phyloP scores from a whole-genome alignment of 2,329 filamentous ascomycete genomes.

The Colletotrichum coccodes region DNA sequence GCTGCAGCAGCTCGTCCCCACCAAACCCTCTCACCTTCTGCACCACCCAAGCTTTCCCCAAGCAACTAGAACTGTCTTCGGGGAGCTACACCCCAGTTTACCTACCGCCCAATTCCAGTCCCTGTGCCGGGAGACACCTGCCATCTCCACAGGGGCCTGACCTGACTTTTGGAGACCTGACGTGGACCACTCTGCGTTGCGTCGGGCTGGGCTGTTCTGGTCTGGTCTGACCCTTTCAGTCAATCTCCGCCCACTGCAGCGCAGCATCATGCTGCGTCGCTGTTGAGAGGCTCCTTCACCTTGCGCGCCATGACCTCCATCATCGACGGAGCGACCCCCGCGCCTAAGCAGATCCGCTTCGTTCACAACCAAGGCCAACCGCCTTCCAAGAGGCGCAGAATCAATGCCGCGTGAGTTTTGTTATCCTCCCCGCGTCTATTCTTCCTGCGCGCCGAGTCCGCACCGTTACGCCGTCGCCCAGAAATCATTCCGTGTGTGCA shows the following conservation, averaged over 20 bases:
- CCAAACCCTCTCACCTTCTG: slow-evolving; percentile 1
- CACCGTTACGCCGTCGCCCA: neutral
- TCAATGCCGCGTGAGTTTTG: slow-evolving; percentile 79
- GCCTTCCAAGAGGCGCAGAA: slow-evolving; percentile 80
- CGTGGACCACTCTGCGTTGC: slow-evolving; percentile 11
- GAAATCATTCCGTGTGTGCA: slow-evolving; percentile 9
- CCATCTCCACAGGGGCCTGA: slow-evolving; percentile 25
- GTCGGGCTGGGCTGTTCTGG: neutral
- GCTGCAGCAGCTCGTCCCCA: slow-evolving; percentile 23
- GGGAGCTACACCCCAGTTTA: slow-evolving; percentile 21
- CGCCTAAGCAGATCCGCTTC: slow-evolving; percentile 76
- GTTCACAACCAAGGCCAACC: slow-evolving; percentile 86
- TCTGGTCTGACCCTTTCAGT: slow-evolving; percentile 6
- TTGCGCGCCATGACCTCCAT: slow-evolving; percentile 38
- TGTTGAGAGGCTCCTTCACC: slow-evolving; percentile 28
- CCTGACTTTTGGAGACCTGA: slow-evolving; percentile 8
- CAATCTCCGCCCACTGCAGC: slow-evolving; percentile 24
- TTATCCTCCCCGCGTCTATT: neutral
- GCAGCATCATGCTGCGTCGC: slow-evolving; percentile 32
- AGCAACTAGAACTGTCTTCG: neutral
- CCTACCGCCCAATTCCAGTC: neutral
- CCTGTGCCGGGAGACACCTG: slow-evolving; percentile 13
- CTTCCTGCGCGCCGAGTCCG: neutral
- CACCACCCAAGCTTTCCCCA: slow-evolving; percentile 27
- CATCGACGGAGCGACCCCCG: slow-evolving; percentile 53